Base-by-base conservation (phyloP, 2,329 filamentous ascomycete species). In the Exserohilum turcica region DNA sequence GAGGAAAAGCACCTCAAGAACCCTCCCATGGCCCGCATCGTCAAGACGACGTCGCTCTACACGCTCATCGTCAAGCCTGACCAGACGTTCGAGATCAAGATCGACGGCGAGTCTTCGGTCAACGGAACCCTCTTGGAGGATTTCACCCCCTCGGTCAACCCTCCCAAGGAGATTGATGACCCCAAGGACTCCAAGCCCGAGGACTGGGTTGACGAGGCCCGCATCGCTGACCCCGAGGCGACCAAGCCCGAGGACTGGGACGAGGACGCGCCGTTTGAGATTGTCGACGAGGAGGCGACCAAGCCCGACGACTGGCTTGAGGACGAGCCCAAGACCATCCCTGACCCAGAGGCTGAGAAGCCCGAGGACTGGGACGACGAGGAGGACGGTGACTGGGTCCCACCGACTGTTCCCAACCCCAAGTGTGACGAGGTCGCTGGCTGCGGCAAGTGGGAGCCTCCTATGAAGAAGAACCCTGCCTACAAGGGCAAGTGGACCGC, bases 401-500 rank as follows among this genome's bases (percentile, higher is more conserved):
- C 92, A 46, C 94, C 93, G 53, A 92, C 87, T 49, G 86, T 99
- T 49, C 85, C 91, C 75, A 97, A 99, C 86, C 90, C 93, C 78
- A 96, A 96, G 86, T 97, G 94, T 74, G 86, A 87, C 62, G 93
- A 97, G 54, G 90, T 82, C 64, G 92, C 93, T 80, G 94, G 94
- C 72, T 97, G 94, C 77, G 94, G 94, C 70, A 86, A 89, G 70
- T 99, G 94, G 94, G 84, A 87, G 68, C 86, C 90, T 80, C 94
- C 94, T 64, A 86, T 90, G 86, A 96, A 87, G 81, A 90, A 89
- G 82, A 97, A 97, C 86, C 91, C 91, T 61, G 89, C 84, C 61
- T 97, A 96, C 87, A 97, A 97, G 90, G 94, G 94, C 87, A 96
- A 96, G 84, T 99, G 94, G 94, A 86, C 85, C 65, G 90, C 94